These are phyloP conservation scores for Talaromyces atroroseus DNA, from an alignment of 2,329 filamentous ascomycete genomes.

Conservation along the genomic window DNA sequence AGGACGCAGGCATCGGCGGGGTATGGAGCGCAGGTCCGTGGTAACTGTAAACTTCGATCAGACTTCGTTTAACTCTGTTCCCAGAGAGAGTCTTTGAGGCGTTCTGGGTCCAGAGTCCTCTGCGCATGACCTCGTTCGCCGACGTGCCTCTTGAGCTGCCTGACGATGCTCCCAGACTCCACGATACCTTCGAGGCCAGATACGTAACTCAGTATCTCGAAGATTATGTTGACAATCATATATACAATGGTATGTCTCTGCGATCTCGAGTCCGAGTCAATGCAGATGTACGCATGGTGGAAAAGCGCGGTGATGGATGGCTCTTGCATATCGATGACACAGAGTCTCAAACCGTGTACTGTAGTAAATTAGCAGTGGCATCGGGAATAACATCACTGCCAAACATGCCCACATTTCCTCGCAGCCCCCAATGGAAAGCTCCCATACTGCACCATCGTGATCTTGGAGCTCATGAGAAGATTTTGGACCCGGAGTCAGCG, in stretches of 20 bases:
- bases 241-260: slow-evolving; percentile 2
- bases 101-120: slow-evolving; percentile 10
- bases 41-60: too few relatives aligned
- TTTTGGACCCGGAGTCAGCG: background rate
- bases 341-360: background rate
- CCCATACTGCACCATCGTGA: slow-evolving; percentile 7
- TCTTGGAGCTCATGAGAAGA: slow-evolving; percentile 3
- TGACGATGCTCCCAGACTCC: background rate
- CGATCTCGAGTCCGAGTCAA: slow-evolving; percentile 1
- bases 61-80: background rate
- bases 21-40: slow-evolving; percentile 5
- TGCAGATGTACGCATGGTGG: slow-evolving; percentile 1
- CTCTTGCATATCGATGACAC: background rate
- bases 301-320: slow-evolving; percentile 5
- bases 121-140: slow-evolving; percentile 6
- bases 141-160: slow-evolving; percentile 6
- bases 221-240: slow-evolving; percentile 6
- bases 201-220: slow-evolving; percentile 4
- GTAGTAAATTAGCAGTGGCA: slow-evolving; percentile 6
- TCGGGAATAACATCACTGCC: slow-evolving; percentile 2
- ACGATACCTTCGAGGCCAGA: slow-evolving; percentile 5
- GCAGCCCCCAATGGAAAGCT: background rate
- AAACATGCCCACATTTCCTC: slow-evolving; percentile 7
- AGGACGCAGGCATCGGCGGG: slow-evolving; percentile 2
- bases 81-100: slow-evolving; percentile 5